Base-by-base conservation (phyloP, 148 eudicot genomes). In the Oxyria digyna region DNA sequence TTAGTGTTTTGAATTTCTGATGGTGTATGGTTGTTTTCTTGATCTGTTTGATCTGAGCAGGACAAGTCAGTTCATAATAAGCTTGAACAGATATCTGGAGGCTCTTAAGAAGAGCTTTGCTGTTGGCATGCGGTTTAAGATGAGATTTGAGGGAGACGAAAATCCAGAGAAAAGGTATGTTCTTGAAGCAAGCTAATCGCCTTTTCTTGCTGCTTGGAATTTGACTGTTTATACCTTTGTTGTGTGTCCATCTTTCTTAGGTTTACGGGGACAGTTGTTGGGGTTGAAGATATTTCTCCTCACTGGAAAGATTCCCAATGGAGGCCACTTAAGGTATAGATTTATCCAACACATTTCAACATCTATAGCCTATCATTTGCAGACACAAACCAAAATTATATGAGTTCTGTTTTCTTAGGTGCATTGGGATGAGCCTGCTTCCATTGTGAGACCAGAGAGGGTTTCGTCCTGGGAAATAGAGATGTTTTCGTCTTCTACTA, bases 391-490 rank as follows among this genome's bases (percentile, higher is more conserved):
- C 9, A 2, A 59, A 27, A 29, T 59, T 59, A 7, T 31, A 59
- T 0, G 5, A 26, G 6, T 57, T 33, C 13, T 37, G 48, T 69
- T 45, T 59, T 48, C 81, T n/a, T n/a, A 94, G 99, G 93, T 94
- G 77, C 99, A 87, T 72, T 94, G 99, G 99, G 99, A 94, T 75
- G 99, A 91, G 62, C 84, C 85, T 35, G 80, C 97, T 32, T 81
- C 91, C 29, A 85, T 87, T 70, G 69, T 67, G 37, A 87, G 99
- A 76, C 96, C 97, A 2, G 97, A 87, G 38, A 82, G 91, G 75
- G 93, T 94, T 71, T 94, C 99, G 40, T 91, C 96, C 9, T 94
- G 99, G 99, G 99, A 94, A 67, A 88, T 94, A 4, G 99, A 94
- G 70, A 83, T 96, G 12, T 84, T 91, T 79, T 80, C 75, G 59